Base-by-base conservation (phyloP, 352 stramenopile genomes). In the Globisporangium canariense region DNA sequence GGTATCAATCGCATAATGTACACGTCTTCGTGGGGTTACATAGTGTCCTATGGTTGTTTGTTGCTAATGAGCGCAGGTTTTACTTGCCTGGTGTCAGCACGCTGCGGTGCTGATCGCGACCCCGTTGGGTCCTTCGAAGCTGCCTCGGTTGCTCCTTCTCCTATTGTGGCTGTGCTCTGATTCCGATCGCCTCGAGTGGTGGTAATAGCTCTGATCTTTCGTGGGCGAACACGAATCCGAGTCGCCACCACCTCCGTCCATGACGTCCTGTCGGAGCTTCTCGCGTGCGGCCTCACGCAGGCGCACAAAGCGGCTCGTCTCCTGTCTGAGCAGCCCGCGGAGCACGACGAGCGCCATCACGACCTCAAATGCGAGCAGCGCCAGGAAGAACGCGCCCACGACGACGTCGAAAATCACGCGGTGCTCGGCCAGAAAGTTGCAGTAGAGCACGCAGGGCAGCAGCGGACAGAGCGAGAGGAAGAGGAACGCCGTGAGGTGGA, bases 391-490 rank as follows among this genome's bases (percentile, higher is more conserved):
- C 20, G 41, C 53, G 30, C 81, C 79, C 0, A 69, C 72, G 50
- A 81, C 69, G 18, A 56, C 25, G 60, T 91, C 81, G 47, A 90
- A 91, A 1, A 57, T 50, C 50, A 90, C 61, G 18, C 70, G 69
- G 54, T 87, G 69, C 55, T 88, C 75, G 4, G 77, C 74, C 11
- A 87, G 74, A 52, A 84, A 88, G 57, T 57, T 76, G 36, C 77
- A 66, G 58, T 81, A 91, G 11, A 87, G 50, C 38, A 90, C 67
- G 47, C 73, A 77, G 40, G 83, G 83, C 2, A 86, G 55, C 51
- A 86, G 51, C 5, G 81, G 83, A 46, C 83, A 91, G 38, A 82
- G 62, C 18, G 82, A 83, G 47, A 91, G 62, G 60, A 91, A 87
- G 60, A 89, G 71, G 53, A 89, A 91, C 22, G 76, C 79, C 14